Conservation (phyloP, 495 filamentous ascomycete species). For the Pseudomonodictys pantanalensis region DNA sequence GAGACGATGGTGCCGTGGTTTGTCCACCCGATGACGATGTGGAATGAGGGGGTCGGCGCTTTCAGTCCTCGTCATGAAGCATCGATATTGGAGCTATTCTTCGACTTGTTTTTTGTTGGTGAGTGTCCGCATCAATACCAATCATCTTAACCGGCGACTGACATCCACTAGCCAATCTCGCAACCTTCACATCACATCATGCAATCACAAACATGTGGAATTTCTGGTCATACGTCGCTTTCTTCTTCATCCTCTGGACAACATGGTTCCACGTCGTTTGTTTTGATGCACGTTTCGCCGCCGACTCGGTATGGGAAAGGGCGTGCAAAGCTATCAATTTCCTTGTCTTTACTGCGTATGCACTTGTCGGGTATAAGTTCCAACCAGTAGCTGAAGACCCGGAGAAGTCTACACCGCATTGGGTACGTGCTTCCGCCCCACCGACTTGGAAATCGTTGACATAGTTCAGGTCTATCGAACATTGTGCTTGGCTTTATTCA, state of each 20-base stretch:
- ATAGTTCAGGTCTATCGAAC: conserved; percentile 16
- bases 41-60: neutral
- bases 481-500: conserved; percentile 18
- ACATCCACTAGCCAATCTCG: conserved; percentile 49
- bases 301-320: conserved; percentile 24
- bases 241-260: conserved; percentile 24
- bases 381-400: neutral
- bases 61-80: conserved; percentile 46
- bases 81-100: conserved; percentile 59
- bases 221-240: conserved; percentile 24
- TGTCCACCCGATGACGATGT: neutral
- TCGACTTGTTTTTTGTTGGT: conserved; percentile 65
- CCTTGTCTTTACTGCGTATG: conserved; percentile 12
- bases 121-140: too few species aligned
- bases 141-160: neutral
- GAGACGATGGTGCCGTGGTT: neutral
- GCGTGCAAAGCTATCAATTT: conserved; percentile 23
- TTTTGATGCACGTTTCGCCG: conserved; percentile 21
- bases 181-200: conserved; percentile 52
- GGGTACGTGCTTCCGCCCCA: conserved; percentile 1
- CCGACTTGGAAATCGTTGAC: neutral
- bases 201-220: conserved; percentile 9
- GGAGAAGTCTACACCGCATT: conserved; percentile 1
- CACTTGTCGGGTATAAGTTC: conserved; percentile 26
- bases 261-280: conserved; percentile 28